Base-by-base conservation (phyloP, 2,329 filamentous ascomycete species). In the Scedosporium boydii region DNA sequence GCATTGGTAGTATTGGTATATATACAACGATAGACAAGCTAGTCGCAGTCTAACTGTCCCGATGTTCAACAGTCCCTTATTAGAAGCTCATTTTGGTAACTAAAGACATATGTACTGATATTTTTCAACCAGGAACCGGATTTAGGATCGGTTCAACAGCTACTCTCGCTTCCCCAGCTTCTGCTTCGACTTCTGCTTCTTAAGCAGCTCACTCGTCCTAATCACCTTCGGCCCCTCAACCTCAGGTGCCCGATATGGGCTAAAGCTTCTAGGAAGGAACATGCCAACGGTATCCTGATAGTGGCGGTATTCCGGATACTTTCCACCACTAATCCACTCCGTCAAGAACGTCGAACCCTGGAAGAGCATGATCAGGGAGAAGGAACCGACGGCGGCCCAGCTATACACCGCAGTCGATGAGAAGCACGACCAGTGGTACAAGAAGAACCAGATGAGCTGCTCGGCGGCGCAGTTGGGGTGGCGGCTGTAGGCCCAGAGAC, bases 391-490 rank as follows among this genome's bases (percentile, higher is more conserved):
- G 59, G 84, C 85, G 1, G 89, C 87, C 91, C 93, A 99, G 74
- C 89, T 93, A 72, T 87, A 87, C 51, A 87, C 78, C 1, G 81
- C 85, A 62, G 86, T 82, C 38, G 87, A 90, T 62, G 87, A 83
- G 71, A 85, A 88, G 74, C 89, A 93, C 67, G 84, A 86, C 95
- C 93, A 99, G 70, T 91, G 84, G 74, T 98, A 98, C 60, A 98
- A 75, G 7, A 86, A 78, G 61, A 96, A 81, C 95, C 95, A 99
- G 69, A 98, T 86, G 34, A 86, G 80, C 76, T 98, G 95, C 76
- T 99, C 95, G 4, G 90, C 91, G 4, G 90, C 86, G 71, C 98
- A 99, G 74, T 99, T 99, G 58, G 95, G 95, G 73, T 99, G 96
- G 56, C 95, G 84, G 68, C 89, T 93, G 78, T 87, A 92, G 0